Evolutionary conservation across 352 stramenopile genomes (phyloP), one percentile per base, ranked within the genome.

Genomic region (Phytophthora palmivora): DNA sequence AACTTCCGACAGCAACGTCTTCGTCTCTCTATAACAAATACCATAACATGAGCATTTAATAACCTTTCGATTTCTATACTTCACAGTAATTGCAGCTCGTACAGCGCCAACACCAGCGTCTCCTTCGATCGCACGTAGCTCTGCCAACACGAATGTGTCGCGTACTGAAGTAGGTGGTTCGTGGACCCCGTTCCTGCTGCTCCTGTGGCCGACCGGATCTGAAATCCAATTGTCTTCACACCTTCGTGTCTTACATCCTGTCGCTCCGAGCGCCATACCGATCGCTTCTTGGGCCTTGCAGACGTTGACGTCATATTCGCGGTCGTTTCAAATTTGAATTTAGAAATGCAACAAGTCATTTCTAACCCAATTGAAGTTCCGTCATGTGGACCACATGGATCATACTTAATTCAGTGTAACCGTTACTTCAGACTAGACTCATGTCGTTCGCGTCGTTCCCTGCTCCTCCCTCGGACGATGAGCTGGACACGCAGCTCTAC

Each of bases 1-100:
- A n/a, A 92, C 63, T 58, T 92, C 81, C 0, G 81, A 84, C 47
- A 92, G 32, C 44, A 92, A 51, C 43, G 84, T 83, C 70, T 92
- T 92, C 6, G 59, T 54, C 11, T 84, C 74, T 4, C 83, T 92
- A 36, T 43, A 28, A 6, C 24, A 3, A 3, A 28, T 6, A 28
- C 38, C 22, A 19, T 19, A 46, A 0, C 9, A 16, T 0, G n/a
- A n/a, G n/a, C 28, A 58, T 11, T 6, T 34, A 26, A 45, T 46
- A 14, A 43, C 7, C 33, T 66, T 22, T 19, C 52, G 24, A 28
- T 14, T 19, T 14, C 4, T 9, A 33, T 38, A 2, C 12, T 22
- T n/a, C n/a, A 41, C 3, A 43, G 9, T 6, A 52, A 34, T 21
- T 36, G 15, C 47, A 56, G 21, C 21, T 39, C 11, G 14, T 59